phyloP scores from a whole-genome alignment of 306 rosid species.

The Sicyos baderoa region DNA sequence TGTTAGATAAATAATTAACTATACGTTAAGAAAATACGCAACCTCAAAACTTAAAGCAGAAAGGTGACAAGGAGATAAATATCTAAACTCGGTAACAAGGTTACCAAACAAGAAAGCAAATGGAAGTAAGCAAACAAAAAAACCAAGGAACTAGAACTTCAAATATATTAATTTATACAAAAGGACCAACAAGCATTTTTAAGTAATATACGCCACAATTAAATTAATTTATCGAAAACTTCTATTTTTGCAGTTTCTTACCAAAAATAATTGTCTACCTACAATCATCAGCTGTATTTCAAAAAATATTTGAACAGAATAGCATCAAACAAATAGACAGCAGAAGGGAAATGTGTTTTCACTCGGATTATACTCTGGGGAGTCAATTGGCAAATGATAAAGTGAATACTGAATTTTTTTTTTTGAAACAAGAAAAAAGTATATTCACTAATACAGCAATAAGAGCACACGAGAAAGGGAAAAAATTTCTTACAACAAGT shows the following conservation, averaged over 20 bases:
- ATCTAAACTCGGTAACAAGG: not conserved
- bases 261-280: not conserved
- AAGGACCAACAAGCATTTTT: not conserved
- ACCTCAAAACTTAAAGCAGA: conserved; percentile 20
- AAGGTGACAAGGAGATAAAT: conserved; percentile 10
- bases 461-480: conserved; percentile 30
- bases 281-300: not conserved
- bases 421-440: too few species aligned
- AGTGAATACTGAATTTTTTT: not conserved
- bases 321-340: conserved; percentile 9
- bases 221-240: too few species aligned
- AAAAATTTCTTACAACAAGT: conserved; percentile 69
- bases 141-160: not conserved
- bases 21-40: not conserved
- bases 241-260: not conserved
- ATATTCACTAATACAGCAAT: too few species aligned
- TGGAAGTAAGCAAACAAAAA: not conserved
- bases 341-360: conserved; percentile 2
- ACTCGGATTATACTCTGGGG: not conserved
- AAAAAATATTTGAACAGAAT: not conserved
- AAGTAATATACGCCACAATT: not conserved
- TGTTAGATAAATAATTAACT: conserved; percentile 23
- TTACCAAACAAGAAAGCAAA: not conserved
- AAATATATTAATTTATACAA: not conserved
- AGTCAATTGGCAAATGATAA: conserved; percentile 1